Evolutionary conservation across 495 filamentous ascomycete species (phyloP), one percentile per base, ranked within the genome.

Genomic region (Lichenothelia convexa): DNA sequence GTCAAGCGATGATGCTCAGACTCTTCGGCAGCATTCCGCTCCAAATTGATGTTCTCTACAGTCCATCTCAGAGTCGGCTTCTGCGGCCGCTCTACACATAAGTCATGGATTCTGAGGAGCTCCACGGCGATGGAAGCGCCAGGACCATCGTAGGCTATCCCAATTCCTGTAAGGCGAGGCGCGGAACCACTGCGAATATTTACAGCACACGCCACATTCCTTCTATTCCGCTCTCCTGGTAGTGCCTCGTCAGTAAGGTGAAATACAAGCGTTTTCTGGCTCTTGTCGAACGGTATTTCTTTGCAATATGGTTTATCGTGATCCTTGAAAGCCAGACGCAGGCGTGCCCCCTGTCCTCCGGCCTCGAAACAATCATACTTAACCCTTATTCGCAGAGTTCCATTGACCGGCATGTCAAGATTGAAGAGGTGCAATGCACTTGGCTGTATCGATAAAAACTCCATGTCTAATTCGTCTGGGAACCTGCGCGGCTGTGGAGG

Each of bases 351-450:
- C 13, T 27, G 24, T 7, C 7, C 24, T 0, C 22, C 21, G 18
- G 21, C 16, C 17, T 26, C 12, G n/a, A 39, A 19, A 34, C n/a
- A n/a, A n/a, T n/a, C n/a, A n/a, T n/a, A n/a, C 13, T 7, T 2
- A 30, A 44, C 32, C 26, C 21, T 38, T 4, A 41, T 4, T 22
- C 34, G 37, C 15, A 50, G 22, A 16, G 30, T 17, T n/a, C 39
- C 45, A 33, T 48, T 34, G 4, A 43, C 36, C 18, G 24, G 21
- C 48, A 51, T 51, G 23, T 48, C 30, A 27, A n/a, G n/a, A n/a
- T n/a, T n/a, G n/a, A n/a, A n/a, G n/a, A n/a, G n/a, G n/a, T n/a
- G n/a, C n/a, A n/a, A n/a, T n/a, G n/a, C n/a, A n/a, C n/a, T n/a
- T n/a, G n/a, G n/a, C n/a, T n/a, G n/a, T n/a, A n/a, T n/a, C n/a